Conservation (phyloP, 2,329 filamentous ascomycete genomes). For the Colletotrichum sp. region DNA sequence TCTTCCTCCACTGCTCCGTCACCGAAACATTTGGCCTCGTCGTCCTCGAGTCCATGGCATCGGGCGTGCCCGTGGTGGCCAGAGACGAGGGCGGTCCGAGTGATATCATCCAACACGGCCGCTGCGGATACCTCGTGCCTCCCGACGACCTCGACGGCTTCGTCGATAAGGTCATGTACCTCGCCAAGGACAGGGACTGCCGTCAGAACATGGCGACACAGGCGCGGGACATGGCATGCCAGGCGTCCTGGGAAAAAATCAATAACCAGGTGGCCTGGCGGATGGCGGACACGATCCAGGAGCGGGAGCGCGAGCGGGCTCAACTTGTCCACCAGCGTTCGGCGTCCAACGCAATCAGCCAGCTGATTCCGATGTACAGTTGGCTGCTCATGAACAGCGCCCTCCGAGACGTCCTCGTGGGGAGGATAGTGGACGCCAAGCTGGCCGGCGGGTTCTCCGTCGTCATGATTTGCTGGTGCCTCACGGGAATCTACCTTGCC, state of each 20-base stretch:
- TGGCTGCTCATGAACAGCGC: constrained; percentile 49
- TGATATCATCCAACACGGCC: constrained; percentile 66
- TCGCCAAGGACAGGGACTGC: constrained; percentile 50
- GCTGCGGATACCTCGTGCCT: constrained; percentile 65
- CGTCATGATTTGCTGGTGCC: constrained; percentile 53
- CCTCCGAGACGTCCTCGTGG: constrained; percentile 38
- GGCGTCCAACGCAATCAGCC: constrained; percentile 23
- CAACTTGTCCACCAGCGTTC: constrained; percentile 3
- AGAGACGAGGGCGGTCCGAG: constrained; percentile 73
- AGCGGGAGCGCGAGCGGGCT: constrained; percentile 40
- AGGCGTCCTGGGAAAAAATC: constrained; percentile 75
- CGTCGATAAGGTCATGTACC: constrained; percentile 54
- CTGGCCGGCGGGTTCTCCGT: constrained; percentile 49
- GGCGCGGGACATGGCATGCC: constrained; percentile 61
- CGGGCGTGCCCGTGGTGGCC: constrained; percentile 71
- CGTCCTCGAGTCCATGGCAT: constrained; percentile 74
- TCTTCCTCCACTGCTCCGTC: constrained; percentile 75
- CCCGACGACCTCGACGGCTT: constrained; percentile 66
- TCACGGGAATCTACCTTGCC: constrained; percentile 53
- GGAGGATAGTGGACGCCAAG: constrained; percentile 46
- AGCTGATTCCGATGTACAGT: constrained; percentile 44
- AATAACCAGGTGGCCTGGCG: constrained; percentile 73
- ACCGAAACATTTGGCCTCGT: constrained; percentile 77
- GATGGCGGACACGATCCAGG: constrained; percentile 59
- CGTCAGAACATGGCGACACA: constrained; percentile 49